phyloP scores from a whole-genome alignment of 208 protist species.

The Leishmania mexicana region DNA sequence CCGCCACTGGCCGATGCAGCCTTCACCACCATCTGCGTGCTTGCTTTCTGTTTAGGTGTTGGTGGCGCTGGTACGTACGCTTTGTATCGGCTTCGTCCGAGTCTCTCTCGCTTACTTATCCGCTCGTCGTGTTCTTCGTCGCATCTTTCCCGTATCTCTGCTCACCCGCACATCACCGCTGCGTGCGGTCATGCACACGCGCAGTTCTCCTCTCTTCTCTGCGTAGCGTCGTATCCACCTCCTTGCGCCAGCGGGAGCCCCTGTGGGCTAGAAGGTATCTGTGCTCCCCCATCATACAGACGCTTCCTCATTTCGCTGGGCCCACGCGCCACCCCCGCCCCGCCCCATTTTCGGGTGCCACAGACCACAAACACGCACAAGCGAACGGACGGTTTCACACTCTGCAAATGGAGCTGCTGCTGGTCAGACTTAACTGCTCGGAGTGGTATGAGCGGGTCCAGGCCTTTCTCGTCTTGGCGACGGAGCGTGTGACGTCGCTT shows the following conservation, averaged over 20 bases:
- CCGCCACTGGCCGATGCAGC: not conserved
- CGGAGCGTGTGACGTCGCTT: slow-evolving; percentile 16
- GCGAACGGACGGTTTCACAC: not conserved
- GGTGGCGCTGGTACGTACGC: not conserved
- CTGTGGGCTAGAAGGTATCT: not conserved
- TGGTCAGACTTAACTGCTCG: not conserved
- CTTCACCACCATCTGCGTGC: not conserved
- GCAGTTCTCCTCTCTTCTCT: not conserved
- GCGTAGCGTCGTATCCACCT: too few species aligned
- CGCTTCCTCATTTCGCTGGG: not conserved
- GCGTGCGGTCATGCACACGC: not conserved
- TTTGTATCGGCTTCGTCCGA: not conserved
- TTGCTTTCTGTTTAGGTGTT: not conserved
- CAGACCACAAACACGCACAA: not conserved
- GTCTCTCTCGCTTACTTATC: not conserved
- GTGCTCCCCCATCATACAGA: not conserved
- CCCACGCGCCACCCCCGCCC: not conserved
- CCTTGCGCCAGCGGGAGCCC: too few species aligned
- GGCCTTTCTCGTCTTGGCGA: slow-evolving; percentile 10
- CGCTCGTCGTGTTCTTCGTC: not conserved
- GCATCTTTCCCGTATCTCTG: not conserved
- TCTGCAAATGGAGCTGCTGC: not conserved
- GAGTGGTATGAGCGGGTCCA: slow-evolving; percentile 18
- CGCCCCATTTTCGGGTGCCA: not conserved
- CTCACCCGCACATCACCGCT: not conserved